These are phyloP conservation scores for Crataegus laevigata DNA, from an alignment of 306 rosid species.

Conservation along the genomic window DNA sequence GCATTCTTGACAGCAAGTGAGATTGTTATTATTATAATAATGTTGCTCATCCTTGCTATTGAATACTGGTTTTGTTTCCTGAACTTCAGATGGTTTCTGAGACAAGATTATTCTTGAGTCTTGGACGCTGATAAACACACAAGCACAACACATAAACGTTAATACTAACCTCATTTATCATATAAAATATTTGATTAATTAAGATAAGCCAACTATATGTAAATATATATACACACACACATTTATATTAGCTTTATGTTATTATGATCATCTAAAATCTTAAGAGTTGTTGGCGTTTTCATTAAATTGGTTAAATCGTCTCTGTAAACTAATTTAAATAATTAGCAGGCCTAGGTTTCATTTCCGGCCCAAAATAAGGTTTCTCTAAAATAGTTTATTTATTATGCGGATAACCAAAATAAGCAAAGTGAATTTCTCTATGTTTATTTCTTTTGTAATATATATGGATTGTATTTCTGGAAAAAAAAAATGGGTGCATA, in stretches of 20 bases:
- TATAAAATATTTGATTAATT: neutral
- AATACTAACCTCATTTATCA: neutral
- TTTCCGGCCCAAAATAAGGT: neutral
- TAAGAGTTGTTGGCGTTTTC: no score
- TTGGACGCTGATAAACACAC: constrained; percentile 42
- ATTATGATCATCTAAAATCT: no score
- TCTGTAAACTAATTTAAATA: no score
- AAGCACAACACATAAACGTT: neutral
- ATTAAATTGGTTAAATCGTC: no score
- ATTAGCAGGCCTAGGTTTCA: no score
- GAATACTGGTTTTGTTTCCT: constrained; percentile 44
- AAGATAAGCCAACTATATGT: neutral
- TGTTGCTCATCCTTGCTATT: constrained; percentile 40
- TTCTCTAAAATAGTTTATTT: neutral
- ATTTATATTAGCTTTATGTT: no score
- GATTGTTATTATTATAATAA: constrained; percentile 26
- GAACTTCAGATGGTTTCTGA: constrained; percentile 28
- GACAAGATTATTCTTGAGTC: constrained; percentile 47
- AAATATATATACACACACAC: no score
- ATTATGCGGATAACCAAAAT: neutral
- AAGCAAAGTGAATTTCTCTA: neutral
- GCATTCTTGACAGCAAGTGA: constrained; percentile 67
- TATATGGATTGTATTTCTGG: neutral
- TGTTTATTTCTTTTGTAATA: neutral
- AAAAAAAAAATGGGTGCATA: neutral